Conservation (phyloP, 352 stramenopile species). For the Phytophthora hibernalis region DNA sequence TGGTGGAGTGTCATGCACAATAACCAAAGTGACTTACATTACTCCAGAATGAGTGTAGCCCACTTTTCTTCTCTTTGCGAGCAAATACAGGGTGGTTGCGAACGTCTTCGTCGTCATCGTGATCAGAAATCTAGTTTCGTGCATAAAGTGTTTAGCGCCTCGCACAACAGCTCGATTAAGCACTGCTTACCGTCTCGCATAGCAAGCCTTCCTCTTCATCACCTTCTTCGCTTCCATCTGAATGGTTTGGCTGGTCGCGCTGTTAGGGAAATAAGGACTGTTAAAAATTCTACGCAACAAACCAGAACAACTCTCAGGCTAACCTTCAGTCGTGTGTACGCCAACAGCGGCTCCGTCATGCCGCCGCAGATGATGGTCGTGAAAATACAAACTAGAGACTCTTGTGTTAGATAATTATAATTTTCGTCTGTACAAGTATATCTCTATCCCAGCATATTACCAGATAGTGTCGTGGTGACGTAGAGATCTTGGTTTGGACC, state of each 20-base stretch:
- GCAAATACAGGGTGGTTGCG: conserved; percentile 28
- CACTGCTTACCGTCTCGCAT: conserved; percentile 34
- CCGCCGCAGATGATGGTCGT: conserved; percentile 96
- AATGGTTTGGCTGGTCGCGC: conserved; percentile 27
- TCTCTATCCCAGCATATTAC: conserved; percentile 19
- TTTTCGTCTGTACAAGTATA: not conserved
- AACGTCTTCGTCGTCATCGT: conserved; percentile 43
- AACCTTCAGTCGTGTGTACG: conserved; percentile 76
- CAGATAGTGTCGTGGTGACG: conserved; percentile 72
- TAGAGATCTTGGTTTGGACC: conserved; percentile 92
- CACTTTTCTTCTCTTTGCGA: conserved; percentile 35
- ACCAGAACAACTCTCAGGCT: not conserved
- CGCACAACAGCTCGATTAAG: not conserved
- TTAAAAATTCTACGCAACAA: not conserved
- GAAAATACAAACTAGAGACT: conserved; percentile 94
- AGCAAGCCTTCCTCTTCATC: conserved; percentile 60
- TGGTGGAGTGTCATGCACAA: not conserved
- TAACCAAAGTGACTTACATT: conserved; percentile 40
- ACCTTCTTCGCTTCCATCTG: conserved; percentile 26
- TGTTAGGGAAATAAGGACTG: not conserved
- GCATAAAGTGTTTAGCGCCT: not conserved
- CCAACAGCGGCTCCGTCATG: conserved; percentile 90
- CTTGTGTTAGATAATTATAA: not conserved
- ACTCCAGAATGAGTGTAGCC: conserved; percentile 70
- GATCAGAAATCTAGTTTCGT: conserved; percentile 45